Evolutionary conservation across 2,329 filamentous ascomycete genomes (phyloP), one percentile per base, ranked within the genome.

Genomic region (Ilyonectria mors-panacis): DNA sequence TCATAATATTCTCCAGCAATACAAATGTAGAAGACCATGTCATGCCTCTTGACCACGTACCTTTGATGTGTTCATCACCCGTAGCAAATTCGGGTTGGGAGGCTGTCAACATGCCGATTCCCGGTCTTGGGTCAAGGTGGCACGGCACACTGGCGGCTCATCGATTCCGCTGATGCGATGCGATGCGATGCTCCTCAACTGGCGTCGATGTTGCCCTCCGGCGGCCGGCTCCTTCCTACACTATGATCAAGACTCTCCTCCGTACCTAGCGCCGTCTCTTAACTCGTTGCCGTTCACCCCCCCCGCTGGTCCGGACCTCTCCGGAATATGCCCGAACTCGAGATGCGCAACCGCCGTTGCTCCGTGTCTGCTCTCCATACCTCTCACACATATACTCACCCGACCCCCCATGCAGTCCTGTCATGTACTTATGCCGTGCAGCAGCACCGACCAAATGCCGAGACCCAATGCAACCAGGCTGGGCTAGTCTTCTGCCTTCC

Each of bases 151-250:
- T n/a, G 50, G 50, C 28, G 28, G n/a, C 7, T 9, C 19, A 10
- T 45, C 28, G 26, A 64, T 21, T 54, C 47, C 61, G 28, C 54
- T 64, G 54, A 59, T 64, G 54, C 54, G 61, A 63, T 17, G 13
- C 30, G 23, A 26, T 26, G 26, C 26, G 45, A 26, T 19, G 28
- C 28, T 19, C 26, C 6, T 39, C 37, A 39, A 33, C 28, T 28
- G 17, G 17, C n/a, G 9, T 23, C n/a, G 21, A 21, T 21, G 19
- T 45, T 12, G 26, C 28, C 26, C 47, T 50, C 28, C 28, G 28
- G 23, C 37, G 35, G 8, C 35, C 59, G 30, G 30, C 30, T 35
- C 54, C 33, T 47, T 23, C 48, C 9, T 21, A 17, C 12, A 42
- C 33, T n/a, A 44, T 28, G 23, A 10, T 23, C 26, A 45, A 12